Evolutionary conservation across 2,329 filamentous ascomycete genomes (phyloP), one percentile per base, ranked within the genome.

Genomic region (Xylariaceae sp.): DNA sequence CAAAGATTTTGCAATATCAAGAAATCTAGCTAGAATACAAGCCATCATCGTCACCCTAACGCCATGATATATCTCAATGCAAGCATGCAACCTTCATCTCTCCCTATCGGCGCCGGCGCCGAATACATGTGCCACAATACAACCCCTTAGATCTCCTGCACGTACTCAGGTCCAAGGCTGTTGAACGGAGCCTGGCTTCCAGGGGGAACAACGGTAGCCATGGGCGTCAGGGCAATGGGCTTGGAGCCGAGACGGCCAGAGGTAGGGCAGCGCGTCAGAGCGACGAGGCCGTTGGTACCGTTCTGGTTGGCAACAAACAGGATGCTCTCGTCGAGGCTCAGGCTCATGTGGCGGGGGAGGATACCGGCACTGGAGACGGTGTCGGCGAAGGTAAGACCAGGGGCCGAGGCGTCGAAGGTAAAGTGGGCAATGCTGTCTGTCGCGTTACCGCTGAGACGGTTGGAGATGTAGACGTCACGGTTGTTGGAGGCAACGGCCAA

Each of bases 371-470:
- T 66, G 8, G 68, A 66, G 11, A 68, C 60, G 52, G 65, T 63
- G 18, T 64, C 62, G 13, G 53, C 55, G 51, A 64, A 71, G 51
- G 58, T 62, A 55, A 69, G 65, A 11, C 42, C 42, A 1, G 53
- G 2, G 11, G 15, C 57, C 18, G 47, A 23, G 7, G 53, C 47
- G 50, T 68, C 57, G 53, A 71, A 67, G 48, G 76, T 63, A 65
- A 82, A 80, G 68, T 77, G 77, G 4, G 78, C 74, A 65, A 82
- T 76, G 65, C 71, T 77, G 71, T 82, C 80, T 7, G 75, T 76
- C 2, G 63, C 64, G 64, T 75, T 73, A 56, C 77, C 78, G 1
- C 74, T 77, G 30, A 80, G 63, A 3, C 80, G 78, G 74, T 82
- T 82, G 44, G 78, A 79, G 55, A 82, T 74, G 69, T 82, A 82